Percentiles rank a stretch among this genome's conserved stretches.
Evolutionary conservation across 1,284 basidiomycete genomes (phyloP).

Genomic region (Spongispora temasekensis): DNA sequence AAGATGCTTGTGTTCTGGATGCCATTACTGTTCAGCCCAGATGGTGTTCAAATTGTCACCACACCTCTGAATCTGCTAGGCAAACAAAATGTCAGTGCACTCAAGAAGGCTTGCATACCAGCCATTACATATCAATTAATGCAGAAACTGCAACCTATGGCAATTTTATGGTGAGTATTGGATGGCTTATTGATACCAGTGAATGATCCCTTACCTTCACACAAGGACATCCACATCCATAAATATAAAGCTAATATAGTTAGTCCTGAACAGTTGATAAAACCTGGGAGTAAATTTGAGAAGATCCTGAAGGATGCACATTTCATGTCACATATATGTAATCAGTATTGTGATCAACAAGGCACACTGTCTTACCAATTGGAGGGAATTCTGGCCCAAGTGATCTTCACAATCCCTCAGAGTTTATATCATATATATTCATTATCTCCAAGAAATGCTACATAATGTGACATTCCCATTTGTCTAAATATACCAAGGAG

Average conservation of each 20-base stretch:
- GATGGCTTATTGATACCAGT: no score
- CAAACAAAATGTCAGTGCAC: neutral
- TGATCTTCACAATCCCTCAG: no score
- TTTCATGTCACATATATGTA: neutral
- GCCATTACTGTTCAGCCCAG: neutral
- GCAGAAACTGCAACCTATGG: neutral
- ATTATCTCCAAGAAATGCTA: no score
- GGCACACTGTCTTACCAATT: conserved; percentile 7
- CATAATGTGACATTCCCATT: no score
- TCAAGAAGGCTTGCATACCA: neutral
- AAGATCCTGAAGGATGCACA: neutral
- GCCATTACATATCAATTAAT: neutral
- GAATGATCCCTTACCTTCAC: no score
- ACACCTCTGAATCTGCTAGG: neutral
- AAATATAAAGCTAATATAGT: conserved; percentile 4
- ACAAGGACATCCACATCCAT: no score
- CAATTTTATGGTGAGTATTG: neutral
- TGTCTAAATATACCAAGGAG: neutral
- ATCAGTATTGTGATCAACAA: conserved; percentile 13
- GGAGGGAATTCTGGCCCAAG: conserved; percentile 8
- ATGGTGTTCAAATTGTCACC: neutral
- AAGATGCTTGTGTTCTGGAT: neutral
- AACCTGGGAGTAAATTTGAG: conserved; percentile 4
- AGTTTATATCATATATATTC: no score
- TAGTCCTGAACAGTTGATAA: conserved; percentile 14